Base-by-base conservation (phyloP, 179 eudicot genomes). In the Vitellaria paradoxa region DNA sequence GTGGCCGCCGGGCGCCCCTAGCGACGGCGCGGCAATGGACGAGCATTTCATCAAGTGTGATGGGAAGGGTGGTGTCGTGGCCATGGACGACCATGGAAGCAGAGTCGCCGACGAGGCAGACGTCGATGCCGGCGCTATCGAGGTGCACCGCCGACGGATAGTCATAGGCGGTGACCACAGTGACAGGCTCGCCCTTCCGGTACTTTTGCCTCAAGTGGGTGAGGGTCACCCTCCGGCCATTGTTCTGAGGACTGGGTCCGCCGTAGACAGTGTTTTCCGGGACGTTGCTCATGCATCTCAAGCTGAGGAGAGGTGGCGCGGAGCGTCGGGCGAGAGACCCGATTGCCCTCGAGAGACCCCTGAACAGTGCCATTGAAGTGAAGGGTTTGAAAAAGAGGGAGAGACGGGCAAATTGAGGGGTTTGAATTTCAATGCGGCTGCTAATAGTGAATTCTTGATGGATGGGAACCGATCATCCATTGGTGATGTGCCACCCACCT, bases 81-180 rank as follows among this genome's bases (percentile, higher is more conserved):
- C 97, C 98, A 66, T 95, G 98, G 2, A 95, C 97, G 7, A 95
- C 98, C 99, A 95, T 95, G 76, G 96, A 83, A 5, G 98, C 96
- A 0, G 99, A 95, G 69, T 95, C 99, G 0, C 99, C 99, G 10
- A 91, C 98, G 11, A 95, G 86, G 72, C 97, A 91, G 7, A 95
- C 75, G 42, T 95, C 99, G 7, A 95, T 91, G 11, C 97, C 97
- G 26, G 98, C 99, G 20, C 85, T 73, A 78, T 95, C 97, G 9
- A 95, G 69, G 78, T 95, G 99, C 18, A 95, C 98, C 0, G 94
- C 96, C 0, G 98, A 90, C 1, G 99, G 98, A 79, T 95, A 95
- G 63, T 95, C 99, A 78, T 95, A 95, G n/a, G 96, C 93, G 0
- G 99, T 95, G 9, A 95, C 98, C 87, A 93, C 83, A 14, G 98